A percentile compares a stretch with the other conserved stretches of the same genome.
phyloP scores from a whole-genome alignment of 805 yeast species.

The Torulaspora microellipsoides region DNA sequence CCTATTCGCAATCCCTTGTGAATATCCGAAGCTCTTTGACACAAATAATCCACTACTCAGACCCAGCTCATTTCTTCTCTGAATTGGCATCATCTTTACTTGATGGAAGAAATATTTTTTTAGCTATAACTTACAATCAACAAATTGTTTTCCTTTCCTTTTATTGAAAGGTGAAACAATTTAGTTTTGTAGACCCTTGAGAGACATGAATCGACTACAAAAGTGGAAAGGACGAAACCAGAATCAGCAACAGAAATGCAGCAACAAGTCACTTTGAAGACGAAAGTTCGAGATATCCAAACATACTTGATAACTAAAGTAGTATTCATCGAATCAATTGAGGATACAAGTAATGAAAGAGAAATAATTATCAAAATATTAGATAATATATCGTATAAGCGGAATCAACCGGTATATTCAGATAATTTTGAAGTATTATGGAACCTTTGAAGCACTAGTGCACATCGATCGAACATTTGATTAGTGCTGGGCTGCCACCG shows the following conservation, averaged over 20 bases:
- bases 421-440: slow-evolving; percentile 48
- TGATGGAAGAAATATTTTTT: no score
- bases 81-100: slow-evolving; percentile 72
- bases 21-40: slow-evolving; percentile 49
- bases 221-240: slow-evolving; percentile 49
- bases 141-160: no score
- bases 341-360: slow-evolving; percentile 56
- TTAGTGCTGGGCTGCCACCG: slow-evolving; percentile 21
- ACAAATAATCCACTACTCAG: slow-evolving; percentile 77
- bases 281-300: slow-evolving; percentile 41
- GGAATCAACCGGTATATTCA: slow-evolving; percentile 46
- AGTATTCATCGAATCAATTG: slow-evolving; percentile 57
- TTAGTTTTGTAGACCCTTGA: no score
- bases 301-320: slow-evolving; percentile 49
- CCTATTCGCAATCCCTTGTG: slow-evolving; percentile 54
- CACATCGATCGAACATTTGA: slow-evolving; percentile 41
- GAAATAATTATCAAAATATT: slow-evolving; percentile 52
- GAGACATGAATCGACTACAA: slow-evolving; percentile 57
- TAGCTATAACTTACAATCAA: no score
- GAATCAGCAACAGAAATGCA: slow-evolving; percentile 44
- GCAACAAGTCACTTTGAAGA: slow-evolving; percentile 5
- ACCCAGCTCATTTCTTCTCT: slow-evolving; percentile 75
- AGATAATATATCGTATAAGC: slow-evolving; percentile 42
- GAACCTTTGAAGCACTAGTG: slow-evolving; percentile 54
- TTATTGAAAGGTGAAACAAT: no score